phyloP scores from a whole-genome alignment of 352 stramenopile genomes.

The Phytophthora cactorum region DNA sequence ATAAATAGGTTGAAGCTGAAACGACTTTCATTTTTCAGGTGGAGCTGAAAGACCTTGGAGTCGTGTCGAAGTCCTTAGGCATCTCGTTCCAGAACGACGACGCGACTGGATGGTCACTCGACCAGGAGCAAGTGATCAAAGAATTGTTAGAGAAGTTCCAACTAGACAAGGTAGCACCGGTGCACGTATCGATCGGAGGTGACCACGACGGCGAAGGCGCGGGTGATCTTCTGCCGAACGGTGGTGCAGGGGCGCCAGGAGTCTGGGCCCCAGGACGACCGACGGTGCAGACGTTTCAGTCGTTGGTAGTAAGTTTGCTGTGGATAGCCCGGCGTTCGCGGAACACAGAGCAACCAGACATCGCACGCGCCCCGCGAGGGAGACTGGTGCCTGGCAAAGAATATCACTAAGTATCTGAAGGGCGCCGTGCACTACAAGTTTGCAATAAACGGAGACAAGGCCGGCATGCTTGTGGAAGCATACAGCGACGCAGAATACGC shows the following conservation, averaged over 20 bases:
- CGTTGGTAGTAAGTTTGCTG: constrained; percentile 41
- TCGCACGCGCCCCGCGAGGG: constrained; percentile 14
- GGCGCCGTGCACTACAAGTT: constrained; percentile 14
- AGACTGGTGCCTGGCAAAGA: constrained; percentile 27
- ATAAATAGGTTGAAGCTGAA: too few species aligned
- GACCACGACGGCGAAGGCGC: neutral
- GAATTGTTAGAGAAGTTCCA: neutral
- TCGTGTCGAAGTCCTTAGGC: neutral
- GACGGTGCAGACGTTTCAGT: constrained; percentile 37
- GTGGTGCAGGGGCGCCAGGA: too few species aligned
- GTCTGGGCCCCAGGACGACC: neutral
- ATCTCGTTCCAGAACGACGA: neutral
- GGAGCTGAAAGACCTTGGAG: neutral
- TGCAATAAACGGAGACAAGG: neutral
- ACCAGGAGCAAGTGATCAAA: neutral
- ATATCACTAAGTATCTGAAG: constrained; percentile 31
- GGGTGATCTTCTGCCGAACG: constrained; percentile 8
- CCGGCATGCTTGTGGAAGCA: neutral
- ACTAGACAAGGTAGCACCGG: neutral
- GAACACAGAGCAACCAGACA: constrained; percentile 26
- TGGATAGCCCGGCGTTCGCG: constrained; percentile 36
- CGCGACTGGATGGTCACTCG: neutral
- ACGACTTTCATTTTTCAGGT: neutral
- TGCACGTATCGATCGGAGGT: constrained; percentile 6
- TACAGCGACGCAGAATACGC: constrained; percentile 5